Percentiles rank a stretch among this genome's conserved stretches.
Evolutionary conservation across 495 filamentous ascomycete genomes (phyloP).

Genomic region (Xylaria longipes): DNA sequence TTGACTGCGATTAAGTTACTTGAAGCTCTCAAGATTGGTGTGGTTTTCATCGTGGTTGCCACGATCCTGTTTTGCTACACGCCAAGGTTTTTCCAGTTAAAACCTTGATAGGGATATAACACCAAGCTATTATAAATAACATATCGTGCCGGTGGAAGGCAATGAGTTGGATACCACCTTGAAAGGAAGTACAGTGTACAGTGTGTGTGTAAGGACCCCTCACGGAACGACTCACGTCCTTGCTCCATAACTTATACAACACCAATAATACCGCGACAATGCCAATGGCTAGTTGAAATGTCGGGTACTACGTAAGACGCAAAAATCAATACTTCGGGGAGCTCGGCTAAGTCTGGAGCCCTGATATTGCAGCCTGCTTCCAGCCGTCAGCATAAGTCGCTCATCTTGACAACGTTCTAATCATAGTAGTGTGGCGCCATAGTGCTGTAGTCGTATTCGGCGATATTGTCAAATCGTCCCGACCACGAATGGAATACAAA

Average conservation of each 20-base stretch:
- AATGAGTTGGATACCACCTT: too few species aligned
- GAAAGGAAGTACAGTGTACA: not conserved
- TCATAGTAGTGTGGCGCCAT: not conserved
- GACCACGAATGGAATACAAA: not conserved
- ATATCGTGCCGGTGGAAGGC: too few species aligned
- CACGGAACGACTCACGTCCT: too few species aligned
- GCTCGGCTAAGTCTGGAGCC: not conserved
- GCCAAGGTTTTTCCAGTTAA: too few species aligned
- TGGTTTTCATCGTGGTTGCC: too few species aligned
- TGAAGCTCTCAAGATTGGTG: not conserved
- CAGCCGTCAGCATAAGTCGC: not conserved
- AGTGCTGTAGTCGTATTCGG: not conserved
- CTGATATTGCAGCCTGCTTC: not conserved
- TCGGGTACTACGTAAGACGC: not conserved
- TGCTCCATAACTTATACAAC: not conserved
- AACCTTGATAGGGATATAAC: too few species aligned
- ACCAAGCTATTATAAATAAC: too few species aligned
- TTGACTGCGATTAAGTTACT: not conserved
- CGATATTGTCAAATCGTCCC: not conserved
- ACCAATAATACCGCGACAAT: not conserved
- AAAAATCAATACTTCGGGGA: not conserved
- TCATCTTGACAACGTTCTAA: not conserved
- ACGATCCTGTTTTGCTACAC: too few species aligned
- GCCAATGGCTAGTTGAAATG: not conserved
- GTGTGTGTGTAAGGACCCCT: not conserved